Conservation (phyloP, 768 basidiomycete species). For the Termitomyces sp. region DNA sequence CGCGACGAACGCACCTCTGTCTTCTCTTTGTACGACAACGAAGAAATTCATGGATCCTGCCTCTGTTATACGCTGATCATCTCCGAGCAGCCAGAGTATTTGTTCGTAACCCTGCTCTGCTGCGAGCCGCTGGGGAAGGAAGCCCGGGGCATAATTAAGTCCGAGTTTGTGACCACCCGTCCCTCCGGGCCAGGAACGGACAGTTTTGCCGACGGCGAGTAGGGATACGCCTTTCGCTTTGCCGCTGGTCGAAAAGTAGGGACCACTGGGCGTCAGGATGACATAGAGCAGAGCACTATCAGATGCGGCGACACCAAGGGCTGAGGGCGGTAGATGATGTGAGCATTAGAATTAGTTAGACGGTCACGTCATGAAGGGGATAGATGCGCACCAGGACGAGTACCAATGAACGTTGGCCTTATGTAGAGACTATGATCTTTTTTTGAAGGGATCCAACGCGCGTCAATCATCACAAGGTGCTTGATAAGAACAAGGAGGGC, state of each 20-base stretch:
- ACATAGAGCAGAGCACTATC: slow-evolving; percentile 73
- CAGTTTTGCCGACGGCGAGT: slow-evolving; percentile 34
- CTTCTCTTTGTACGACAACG: slow-evolving; percentile 50
- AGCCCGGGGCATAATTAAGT: slow-evolving; percentile 55
- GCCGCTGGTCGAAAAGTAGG: slow-evolving; percentile 55
- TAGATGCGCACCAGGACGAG: slow-evolving; percentile 28
- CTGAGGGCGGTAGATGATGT: slow-evolving; percentile 19
- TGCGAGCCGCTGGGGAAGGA: slow-evolving; percentile 62
- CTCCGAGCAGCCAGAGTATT: slow-evolving; percentile 72
- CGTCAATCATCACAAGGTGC: slow-evolving; percentile 62
- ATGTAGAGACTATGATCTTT: slow-evolving; percentile 83
- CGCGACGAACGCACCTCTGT: slow-evolving; percentile 37
- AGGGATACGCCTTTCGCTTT: slow-evolving; percentile 51
- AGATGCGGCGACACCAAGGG: slow-evolving; percentile 62
- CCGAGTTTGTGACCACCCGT: slow-evolving; percentile 81
- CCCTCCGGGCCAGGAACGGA: slow-evolving; percentile 49
- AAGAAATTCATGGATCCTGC: slow-evolving; percentile 84
- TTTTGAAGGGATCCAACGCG: slow-evolving; percentile 77
- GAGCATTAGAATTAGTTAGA: slow-evolving; percentile 33
- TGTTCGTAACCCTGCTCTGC: slow-evolving; percentile 67
- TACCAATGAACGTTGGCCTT: slow-evolving; percentile 70
- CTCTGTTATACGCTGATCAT: slow-evolving; percentile 44
- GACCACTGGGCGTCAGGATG: slow-evolving; percentile 65
- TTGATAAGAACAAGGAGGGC: slow-evolving; percentile 70
- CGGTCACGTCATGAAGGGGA: slow-evolving; percentile 27